Evolutionary conservation across 495 filamentous ascomycete genomes (phyloP), one percentile per base, ranked within the genome.

Genomic region (Trichoderma gamsii): DNA sequence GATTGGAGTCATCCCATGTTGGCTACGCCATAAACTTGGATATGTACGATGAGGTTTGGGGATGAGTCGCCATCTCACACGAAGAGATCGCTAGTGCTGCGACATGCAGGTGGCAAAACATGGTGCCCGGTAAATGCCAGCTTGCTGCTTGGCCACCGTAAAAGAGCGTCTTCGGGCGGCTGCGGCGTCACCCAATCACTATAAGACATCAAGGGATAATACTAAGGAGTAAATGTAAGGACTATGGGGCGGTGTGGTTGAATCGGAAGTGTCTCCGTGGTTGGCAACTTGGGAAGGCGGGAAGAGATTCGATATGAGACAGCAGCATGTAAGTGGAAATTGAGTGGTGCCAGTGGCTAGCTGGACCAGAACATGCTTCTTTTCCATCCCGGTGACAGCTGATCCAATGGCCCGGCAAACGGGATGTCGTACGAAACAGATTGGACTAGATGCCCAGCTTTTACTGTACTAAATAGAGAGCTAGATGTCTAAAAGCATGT

Each of bases 191-290:
- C 25, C n/a, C 12, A 32, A 29, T 13, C 11, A 16, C 56, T 23
- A 38, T 38, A 25, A 61, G 56, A 61, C 56, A 61, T 21, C 49
- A 52, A 52, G 49, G 49, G 49, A 52, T 21, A 61, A 6, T 61
- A n/a, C n/a, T n/a, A 21, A 61, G 25, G 13, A 9, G 8, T 7
- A 23, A 23, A 21, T 29, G 23, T n/a, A 9, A 1, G 5, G 52
- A 61, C 25, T 2, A 61, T 61, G 7, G 8, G 56, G 11, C 16
- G 8, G n/a, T 4, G 4, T 13, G 56, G 3, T 35, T 27, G 25
- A 32, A 32, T 61, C 56, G 56, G 56, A 61, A 32, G 11, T 12
- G 27, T 23, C 11, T 61, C 56, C 56, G 27, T 2, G 11, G 12
- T 27, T 13, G 23, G 56, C 25, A 61, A 13, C 29, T 23, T 15